Evolutionary conservation across 495 filamentous ascomycete species (phyloP).

Genomic region (Daldinia concentrica): DNA sequence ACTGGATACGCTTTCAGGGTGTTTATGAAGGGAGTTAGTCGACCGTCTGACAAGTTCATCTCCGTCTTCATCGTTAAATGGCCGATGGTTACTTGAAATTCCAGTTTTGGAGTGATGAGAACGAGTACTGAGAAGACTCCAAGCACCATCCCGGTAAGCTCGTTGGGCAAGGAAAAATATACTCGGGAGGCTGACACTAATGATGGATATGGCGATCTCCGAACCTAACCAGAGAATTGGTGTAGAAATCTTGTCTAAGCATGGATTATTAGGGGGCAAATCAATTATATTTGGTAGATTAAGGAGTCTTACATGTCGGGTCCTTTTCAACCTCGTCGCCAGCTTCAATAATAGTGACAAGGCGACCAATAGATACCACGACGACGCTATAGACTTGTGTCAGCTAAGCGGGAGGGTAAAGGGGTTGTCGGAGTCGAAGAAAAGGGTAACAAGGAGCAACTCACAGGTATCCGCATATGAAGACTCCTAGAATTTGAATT

Average conservation of each 20-base stretch:
- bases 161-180: background rate
- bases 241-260: background rate
- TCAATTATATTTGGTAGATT: background rate
- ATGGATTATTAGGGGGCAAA: background rate
- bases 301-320: background rate
- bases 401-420: background rate
- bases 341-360: background rate
- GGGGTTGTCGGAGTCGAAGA: no score
- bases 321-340: background rate
- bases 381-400: background rate
- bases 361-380: background rate
- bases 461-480: background rate
- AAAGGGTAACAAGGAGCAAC: background rate
- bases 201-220: background rate
- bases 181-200: background rate
- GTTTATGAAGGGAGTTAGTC: background rate
- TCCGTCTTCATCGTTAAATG: background rate
- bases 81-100: background rate
- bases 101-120: background rate
- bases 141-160: background rate
- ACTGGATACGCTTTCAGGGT: background rate
- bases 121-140: background rate
- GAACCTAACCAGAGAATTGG: background rate
- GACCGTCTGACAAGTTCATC: background rate
- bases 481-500: background rate